A percentile compares a stretch with the other conserved stretches of the same genome.
Evolutionary conservation across 306 rosid genomes (phyloP).

Genomic region (Dalbergia oliveri): DNA sequence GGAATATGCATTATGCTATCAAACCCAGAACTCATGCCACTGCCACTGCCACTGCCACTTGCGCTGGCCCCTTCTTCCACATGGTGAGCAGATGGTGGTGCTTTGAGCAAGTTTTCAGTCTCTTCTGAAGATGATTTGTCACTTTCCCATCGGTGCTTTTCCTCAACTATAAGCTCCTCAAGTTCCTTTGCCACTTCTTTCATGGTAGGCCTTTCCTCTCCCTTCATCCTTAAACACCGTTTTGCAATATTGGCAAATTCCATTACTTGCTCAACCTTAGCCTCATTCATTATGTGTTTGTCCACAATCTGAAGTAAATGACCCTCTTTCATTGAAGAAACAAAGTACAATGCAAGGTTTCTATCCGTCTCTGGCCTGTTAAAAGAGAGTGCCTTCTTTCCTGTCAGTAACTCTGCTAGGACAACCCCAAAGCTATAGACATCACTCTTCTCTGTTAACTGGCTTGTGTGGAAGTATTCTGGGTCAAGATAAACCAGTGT

Average conservation of each 20-base stretch:
- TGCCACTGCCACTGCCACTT: too few species aligned
- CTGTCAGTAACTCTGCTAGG: slow-evolving; percentile 49
- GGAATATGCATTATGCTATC: slow-evolving; percentile 3
- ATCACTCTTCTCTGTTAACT: slow-evolving; percentile 60
- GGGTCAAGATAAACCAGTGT: slow-evolving; percentile 55
- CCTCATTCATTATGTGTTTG: not conserved
- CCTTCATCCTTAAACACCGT: slow-evolving; percentile 41
- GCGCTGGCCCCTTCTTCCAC: not conserved
- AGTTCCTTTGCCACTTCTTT: slow-evolving; percentile 59
- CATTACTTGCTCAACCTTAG: slow-evolving; percentile 38
- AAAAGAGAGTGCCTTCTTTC: slow-evolving; percentile 46
- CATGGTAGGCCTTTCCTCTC: slow-evolving; percentile 60
- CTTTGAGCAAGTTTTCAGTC: slow-evolving; percentile 12
- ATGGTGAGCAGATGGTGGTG: not conserved
- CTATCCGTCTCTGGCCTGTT: slow-evolving; percentile 11
- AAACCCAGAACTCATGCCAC: not conserved
- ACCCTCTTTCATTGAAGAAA: slow-evolving; percentile 45
- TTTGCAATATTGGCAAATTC: slow-evolving; percentile 48
- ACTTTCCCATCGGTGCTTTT: slow-evolving; percentile 13
- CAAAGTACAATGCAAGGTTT: slow-evolving; percentile 45
- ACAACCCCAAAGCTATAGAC: slow-evolving; percentile 61
- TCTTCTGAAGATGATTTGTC: not conserved
- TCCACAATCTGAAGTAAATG: slow-evolving; percentile 49
- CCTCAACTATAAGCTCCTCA: slow-evolving; percentile 48
- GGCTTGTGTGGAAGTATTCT: slow-evolving; percentile 45